These are phyloP conservation scores for Rhododendron simsii DNA, from an alignment of 148 eudicot genomes.

Conservation along the genomic window DNA sequence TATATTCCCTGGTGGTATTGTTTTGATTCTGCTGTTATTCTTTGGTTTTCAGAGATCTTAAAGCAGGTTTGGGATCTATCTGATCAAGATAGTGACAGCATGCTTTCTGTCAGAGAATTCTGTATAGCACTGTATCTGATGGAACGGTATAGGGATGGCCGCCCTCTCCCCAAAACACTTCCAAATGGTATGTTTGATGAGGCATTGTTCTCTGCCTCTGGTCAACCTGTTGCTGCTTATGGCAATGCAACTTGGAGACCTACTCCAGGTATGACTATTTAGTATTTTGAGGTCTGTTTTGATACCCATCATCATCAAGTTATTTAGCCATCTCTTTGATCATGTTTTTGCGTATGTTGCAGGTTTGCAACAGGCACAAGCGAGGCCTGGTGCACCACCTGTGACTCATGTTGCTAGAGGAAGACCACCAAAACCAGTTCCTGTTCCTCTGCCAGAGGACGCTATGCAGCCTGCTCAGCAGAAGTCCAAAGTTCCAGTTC, in stretches of 20 bases:
- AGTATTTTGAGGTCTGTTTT: background rate
- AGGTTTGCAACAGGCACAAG: slow-evolving; percentile 74
- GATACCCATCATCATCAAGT: background rate
- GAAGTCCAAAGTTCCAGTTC: slow-evolving; percentile 74
- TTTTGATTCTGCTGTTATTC: slow-evolving; percentile 21
- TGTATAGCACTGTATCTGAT: slow-evolving; percentile 96
- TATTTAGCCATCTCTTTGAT: slow-evolving; percentile 6
- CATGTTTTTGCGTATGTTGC: background rate
- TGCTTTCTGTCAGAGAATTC: slow-evolving; percentile 94
- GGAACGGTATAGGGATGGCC: slow-evolving; percentile 94
- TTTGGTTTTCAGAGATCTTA: slow-evolving; percentile 70
- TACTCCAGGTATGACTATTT: slow-evolving; percentile 51
- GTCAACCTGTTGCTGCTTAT: slow-evolving; percentile 49
- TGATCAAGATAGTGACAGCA: slow-evolving; percentile 98
- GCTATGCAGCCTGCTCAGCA: slow-evolving; percentile 55
- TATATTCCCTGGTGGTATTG: background rate
- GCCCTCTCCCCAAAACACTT: slow-evolving; percentile 74
- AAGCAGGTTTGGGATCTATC: slow-evolving; percentile 99
- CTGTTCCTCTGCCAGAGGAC: slow-evolving; percentile 51
- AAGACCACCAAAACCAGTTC: slow-evolving; percentile 68
- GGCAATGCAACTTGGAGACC: slow-evolving; percentile 61
- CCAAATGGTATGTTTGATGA: slow-evolving; percentile 58
- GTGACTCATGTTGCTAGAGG: slow-evolving; percentile 45
- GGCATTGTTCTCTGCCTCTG: slow-evolving; percentile 43
- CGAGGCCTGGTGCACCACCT: slow-evolving; percentile 41